These are phyloP conservation scores for Citeromyces hawaiiensis DNA, from an alignment of 1,139 yeast species.

Conservation along the genomic window DNA sequence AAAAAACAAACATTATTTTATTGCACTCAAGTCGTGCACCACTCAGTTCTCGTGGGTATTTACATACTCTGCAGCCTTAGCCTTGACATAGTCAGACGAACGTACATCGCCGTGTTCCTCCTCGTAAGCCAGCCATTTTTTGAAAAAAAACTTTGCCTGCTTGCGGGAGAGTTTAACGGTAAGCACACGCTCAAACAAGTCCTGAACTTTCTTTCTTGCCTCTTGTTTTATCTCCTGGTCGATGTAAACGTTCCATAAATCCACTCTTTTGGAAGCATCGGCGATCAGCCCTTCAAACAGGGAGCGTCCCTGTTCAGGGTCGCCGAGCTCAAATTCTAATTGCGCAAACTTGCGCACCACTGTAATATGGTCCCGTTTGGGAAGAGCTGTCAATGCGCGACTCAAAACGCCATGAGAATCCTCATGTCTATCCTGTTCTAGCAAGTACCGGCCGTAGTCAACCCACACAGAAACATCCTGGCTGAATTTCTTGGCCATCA, in stretches of 20 bases:
- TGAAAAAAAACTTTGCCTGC: conserved; percentile 87
- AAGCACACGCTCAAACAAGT: conserved; percentile 67
- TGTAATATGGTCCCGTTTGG: conserved; percentile 68
- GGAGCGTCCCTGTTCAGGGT: conserved; percentile 88
- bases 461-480: conserved; percentile 63
- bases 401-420: conserved; percentile 62
- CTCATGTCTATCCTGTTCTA: conserved; percentile 42
- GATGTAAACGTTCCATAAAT: conserved; percentile 87
- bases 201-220: conserved; percentile 54
- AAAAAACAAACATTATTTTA: too few species aligned
- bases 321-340: conserved; percentile 77
- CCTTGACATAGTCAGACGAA: conserved; percentile 74
- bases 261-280: conserved; percentile 85
- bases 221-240: conserved; percentile 68
- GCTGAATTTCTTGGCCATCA: conserved; percentile 74
- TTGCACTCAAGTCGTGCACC: too few species aligned
- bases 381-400: conserved; percentile 57
- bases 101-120: conserved; percentile 56
- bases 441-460: conserved; percentile 59
- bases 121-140: conserved; percentile 80
- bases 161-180: conserved; percentile 66
- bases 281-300: conserved; percentile 84
- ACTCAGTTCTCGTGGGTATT: conserved; percentile 7
- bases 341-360: conserved; percentile 82
- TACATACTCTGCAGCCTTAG: conserved; percentile 71